Percentiles rank a stretch among this genome's conserved stretches.
Evolutionary conservation across 106 monocot genomes (phyloP).

Genomic region (Vanilla planifolia): DNA sequence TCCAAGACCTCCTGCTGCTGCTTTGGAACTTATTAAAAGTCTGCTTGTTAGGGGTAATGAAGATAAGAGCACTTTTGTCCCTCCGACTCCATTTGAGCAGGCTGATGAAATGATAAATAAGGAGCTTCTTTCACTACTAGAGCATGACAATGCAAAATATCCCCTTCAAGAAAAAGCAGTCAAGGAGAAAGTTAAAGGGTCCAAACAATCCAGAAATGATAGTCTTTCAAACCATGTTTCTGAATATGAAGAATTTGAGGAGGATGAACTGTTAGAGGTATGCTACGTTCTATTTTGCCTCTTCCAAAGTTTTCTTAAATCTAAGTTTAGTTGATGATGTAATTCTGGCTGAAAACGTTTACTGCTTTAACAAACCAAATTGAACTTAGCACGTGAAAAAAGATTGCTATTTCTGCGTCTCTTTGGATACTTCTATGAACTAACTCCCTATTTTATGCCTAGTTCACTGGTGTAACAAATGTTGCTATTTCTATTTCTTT

Average conservation of each 20-base stretch:
- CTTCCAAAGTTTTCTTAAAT: neutral
- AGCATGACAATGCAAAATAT: constrained; percentile 93
- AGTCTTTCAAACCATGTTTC: constrained; percentile 44
- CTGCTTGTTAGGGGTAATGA: constrained; percentile 49
- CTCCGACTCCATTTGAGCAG: constrained; percentile 89
- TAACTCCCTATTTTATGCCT: too few species aligned
- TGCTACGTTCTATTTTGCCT: neutral
- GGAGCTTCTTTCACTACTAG: constrained; percentile 71
- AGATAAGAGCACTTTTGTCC: constrained; percentile 88
- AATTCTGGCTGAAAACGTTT: neutral
- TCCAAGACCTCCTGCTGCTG: constrained; percentile 75
- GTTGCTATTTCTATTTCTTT: too few species aligned
- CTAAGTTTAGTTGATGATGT: too few species aligned
- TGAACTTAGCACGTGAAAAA: neutral
- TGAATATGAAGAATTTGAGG: constrained; percentile 87
- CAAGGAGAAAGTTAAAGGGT: constrained; percentile 68
- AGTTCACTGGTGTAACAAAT: too few species aligned
- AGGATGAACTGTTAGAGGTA: constrained; percentile 83
- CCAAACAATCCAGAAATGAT: constrained; percentile 47
- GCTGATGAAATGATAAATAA: constrained; percentile 93
- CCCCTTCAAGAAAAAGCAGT: constrained; percentile 68
- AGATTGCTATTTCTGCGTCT: too few species aligned
- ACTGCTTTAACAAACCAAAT: neutral
- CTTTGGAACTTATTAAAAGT: constrained; percentile 67
- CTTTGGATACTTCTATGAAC: too few species aligned